phyloP scores from a whole-genome alignment of 169 alveolate genomes.

The Cryptosporidium sp. region DNA sequence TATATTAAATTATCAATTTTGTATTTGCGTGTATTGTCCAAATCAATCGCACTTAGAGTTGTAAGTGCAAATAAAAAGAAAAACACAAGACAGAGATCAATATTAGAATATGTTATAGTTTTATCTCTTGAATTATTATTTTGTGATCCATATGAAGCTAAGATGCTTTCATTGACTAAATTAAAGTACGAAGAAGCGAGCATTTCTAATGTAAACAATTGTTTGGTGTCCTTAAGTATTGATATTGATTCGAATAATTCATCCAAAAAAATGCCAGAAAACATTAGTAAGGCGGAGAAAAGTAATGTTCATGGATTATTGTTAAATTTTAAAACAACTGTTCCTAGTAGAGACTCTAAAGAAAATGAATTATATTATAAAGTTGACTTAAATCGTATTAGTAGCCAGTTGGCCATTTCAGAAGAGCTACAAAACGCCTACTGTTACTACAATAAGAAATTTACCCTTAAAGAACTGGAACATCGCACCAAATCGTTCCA shows the following conservation, averaged over 20 bases:
- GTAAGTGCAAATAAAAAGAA: background rate
- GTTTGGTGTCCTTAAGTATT: background rate
- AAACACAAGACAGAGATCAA: background rate
- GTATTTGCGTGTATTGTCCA: constrained; percentile 33
- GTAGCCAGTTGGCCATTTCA: constrained; percentile 66
- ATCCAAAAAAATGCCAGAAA: background rate
- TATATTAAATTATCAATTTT: constrained; percentile 33
- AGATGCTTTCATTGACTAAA: constrained; percentile 11
- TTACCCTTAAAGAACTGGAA: constrained; percentile 24
- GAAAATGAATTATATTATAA: constrained; percentile 4
- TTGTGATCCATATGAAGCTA: constrained; percentile 38
- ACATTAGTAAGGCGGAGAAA: background rate
- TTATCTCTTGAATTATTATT: constrained; percentile 27
- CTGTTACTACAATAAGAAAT: constrained; percentile 8
- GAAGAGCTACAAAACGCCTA: constrained; percentile 48
- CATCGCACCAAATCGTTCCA: constrained; percentile 43
- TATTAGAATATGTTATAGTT: constrained; percentile 18
- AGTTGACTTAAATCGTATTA: constrained; percentile 42
- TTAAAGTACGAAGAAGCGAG: background rate
- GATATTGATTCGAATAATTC: background rate
- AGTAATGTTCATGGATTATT: background rate
- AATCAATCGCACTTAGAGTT: constrained; percentile 53
- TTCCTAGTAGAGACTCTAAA: background rate
- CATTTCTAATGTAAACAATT: background rate
- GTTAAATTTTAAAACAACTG: constrained; percentile 51